Conservation (phyloP, 495 filamentous ascomycete genomes). For the Neurospora sublineolata region DNA sequence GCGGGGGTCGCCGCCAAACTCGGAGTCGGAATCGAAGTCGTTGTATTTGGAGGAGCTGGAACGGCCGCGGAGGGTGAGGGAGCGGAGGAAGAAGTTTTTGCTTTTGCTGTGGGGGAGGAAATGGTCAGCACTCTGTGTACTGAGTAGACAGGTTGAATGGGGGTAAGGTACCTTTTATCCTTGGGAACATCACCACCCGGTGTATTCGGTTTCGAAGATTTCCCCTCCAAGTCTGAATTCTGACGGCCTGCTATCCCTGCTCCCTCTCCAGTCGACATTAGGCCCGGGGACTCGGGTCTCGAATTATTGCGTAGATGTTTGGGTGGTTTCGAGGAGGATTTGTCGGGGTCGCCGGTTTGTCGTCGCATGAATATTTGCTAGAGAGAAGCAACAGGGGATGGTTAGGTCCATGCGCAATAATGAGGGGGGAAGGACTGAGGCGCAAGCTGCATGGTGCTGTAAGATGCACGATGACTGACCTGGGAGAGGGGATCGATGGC, state of each 20-base stretch:
- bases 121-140: conserved; percentile 1
- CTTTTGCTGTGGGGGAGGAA: conserved; percentile 50
- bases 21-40: conserved; percentile 59
- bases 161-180: conserved; percentile 55
- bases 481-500: conserved; percentile 38
- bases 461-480: conserved; percentile 17
- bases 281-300: conserved; percentile 39
- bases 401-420: neutral
- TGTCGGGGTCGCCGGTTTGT: conserved; percentile 56
- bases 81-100: conserved; percentile 73
- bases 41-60: conserved; percentile 12
- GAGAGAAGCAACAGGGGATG: neutral
- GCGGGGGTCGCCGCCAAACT: conserved; percentile 52
- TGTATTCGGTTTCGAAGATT: conserved; percentile 7
- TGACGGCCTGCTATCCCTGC: conserved; percentile 20
- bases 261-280: conserved; percentile 9
- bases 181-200: conserved; percentile 30
- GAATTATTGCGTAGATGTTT: conserved; percentile 49
- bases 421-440: neutral
- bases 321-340: conserved; percentile 37
- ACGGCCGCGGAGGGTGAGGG: conserved; percentile 60
- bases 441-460: neutral
- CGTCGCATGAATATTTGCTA: conserved; percentile 72
- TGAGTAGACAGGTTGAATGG: neutral
- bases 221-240: conserved; percentile 15